Evolutionary conservation across 2,329 filamentous ascomycete species (phyloP).

Genomic region (Diaporthe ampelina): DNA sequence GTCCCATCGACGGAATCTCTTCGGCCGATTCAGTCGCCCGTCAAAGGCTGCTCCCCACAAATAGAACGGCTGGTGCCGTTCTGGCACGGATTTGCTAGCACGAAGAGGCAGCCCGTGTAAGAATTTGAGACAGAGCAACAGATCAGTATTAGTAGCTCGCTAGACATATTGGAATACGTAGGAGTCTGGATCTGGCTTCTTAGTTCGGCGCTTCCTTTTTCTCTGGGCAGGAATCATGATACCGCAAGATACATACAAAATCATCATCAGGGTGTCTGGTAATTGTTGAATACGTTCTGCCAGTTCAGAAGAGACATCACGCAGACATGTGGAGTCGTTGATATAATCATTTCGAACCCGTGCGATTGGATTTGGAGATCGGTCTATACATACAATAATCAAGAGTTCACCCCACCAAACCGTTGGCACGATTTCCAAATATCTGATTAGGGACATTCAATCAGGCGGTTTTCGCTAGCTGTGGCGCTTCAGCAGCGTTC

Average conservation of each 20-base stretch:
- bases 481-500: slow-evolving; percentile 45
- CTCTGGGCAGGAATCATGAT: neutral
- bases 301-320: no score
- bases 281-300: neutral
- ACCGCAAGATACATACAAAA: no score
- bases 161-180: neutral
- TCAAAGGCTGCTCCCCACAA: neutral
- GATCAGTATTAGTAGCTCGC: neutral
- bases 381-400: neutral
- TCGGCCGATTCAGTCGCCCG: neutral
- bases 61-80: neutral
- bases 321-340: no score
- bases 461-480: slow-evolving; percentile 41
- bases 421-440: no score
- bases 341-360: neutral
- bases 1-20: neutral
- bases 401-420: no score
- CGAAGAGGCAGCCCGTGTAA: no score
- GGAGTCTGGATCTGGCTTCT: no score
- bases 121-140: neutral
- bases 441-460: neutral
- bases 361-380: neutral
- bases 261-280: neutral
- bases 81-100: no score
- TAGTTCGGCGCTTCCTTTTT: no score